Conservation (phyloP, 495 filamentous ascomycete genomes). For the Xylaria cubensis region DNA sequence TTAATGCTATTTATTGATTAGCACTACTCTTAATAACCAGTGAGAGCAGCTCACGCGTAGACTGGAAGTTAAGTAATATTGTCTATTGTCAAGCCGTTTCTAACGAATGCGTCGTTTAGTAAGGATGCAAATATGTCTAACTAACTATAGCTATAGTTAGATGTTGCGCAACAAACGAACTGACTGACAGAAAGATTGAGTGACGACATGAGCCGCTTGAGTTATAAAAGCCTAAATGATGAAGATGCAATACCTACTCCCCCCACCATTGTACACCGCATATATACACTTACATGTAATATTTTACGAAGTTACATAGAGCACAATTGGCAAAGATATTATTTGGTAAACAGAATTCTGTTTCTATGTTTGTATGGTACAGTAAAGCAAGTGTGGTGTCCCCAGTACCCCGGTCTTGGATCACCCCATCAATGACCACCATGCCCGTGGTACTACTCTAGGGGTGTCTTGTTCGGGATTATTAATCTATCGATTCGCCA, state of each 20-base stretch:
- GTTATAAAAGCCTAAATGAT: background rate
- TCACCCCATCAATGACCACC: background rate
- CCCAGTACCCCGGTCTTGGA: constrained; percentile 11
- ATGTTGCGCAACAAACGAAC: background rate
- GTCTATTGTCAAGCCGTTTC: background rate
- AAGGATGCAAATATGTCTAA: background rate
- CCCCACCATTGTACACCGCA: background rate
- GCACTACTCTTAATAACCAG: background rate
- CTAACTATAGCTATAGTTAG: background rate
- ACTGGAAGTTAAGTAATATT: background rate
- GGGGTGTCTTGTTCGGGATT: background rate
- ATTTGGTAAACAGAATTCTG: background rate
- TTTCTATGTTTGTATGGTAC: background rate
- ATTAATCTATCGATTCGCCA: background rate
- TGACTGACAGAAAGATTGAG: background rate
- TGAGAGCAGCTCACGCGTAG: background rate
- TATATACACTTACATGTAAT: background rate
- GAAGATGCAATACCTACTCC: background rate
- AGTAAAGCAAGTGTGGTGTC: constrained; percentile 1
- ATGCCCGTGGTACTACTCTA: background rate
- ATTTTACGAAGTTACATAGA: background rate
- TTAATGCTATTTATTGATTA: background rate
- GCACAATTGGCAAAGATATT: background rate
- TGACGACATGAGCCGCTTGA: background rate
- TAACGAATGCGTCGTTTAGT: background rate